Percentiles rank a stretch among this genome's conserved stretches.
phyloP scores from a whole-genome alignment of 73 alveolate genomes.

The Urostyla sp. region DNA sequence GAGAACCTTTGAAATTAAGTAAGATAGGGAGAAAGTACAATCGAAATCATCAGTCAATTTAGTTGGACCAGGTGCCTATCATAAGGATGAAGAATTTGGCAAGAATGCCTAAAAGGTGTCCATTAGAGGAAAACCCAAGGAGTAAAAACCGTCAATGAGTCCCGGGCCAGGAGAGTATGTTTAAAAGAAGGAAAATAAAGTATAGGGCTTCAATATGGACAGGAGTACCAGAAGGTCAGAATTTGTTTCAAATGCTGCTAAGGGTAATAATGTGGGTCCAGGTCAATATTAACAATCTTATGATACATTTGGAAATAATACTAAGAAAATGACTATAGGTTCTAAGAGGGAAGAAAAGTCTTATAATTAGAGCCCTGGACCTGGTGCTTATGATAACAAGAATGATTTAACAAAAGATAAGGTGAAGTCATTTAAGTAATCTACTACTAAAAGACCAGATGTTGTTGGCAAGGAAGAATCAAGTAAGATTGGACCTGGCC shows the following conservation, averaged over 20 bases:
- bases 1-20: slow-evolving; percentile 22
- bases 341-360: not conserved
- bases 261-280: slow-evolving; percentile 39
- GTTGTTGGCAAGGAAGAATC: not conserved
- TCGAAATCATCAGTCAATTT: not conserved
- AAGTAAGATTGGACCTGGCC: not conserved
- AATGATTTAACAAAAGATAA: not conserved
- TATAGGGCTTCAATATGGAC: not conserved
- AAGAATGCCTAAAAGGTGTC: not conserved
- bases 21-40: not conserved
- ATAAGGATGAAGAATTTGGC: not conserved
- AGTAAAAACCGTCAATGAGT: not conserved
- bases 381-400: slow-evolving; percentile 1
- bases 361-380: slow-evolving; percentile 15
- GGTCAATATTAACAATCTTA: not conserved
- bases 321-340: not conserved
- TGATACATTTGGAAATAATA: slow-evolving; percentile 18
- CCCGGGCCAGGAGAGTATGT: slow-evolving; percentile 52
- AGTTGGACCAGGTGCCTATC: slow-evolving; percentile 29
- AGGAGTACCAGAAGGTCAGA: slow-evolving; percentile 2
- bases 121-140: slow-evolving; percentile 30
- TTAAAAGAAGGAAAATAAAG: not conserved
- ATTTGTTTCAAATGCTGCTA: not conserved
- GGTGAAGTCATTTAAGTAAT: not conserved
- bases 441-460: not conserved